Conservation (phyloP, 192 early-diverging fungal species). For the Coemansia sp. region DNA sequence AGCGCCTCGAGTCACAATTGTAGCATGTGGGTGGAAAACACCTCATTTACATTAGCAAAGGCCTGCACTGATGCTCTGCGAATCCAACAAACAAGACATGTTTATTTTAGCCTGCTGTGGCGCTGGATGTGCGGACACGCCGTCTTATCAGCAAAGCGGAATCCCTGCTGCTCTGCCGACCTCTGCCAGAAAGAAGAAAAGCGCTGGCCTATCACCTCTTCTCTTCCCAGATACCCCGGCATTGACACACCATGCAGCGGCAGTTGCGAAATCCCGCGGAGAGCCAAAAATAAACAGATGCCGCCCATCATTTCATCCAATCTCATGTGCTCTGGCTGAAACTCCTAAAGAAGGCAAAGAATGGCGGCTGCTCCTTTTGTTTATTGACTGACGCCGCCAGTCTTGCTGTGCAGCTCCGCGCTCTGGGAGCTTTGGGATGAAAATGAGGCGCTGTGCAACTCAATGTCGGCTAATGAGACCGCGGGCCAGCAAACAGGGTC, state of each 20-base stretch:
- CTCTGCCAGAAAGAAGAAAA: neutral
- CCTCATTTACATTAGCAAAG: neutral
- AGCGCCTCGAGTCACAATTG: neutral
- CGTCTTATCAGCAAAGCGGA: neutral
- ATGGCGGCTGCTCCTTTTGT: neutral
- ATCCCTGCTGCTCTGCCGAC: neutral
- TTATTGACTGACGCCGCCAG: neutral
- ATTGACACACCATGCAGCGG: conserved; percentile 3
- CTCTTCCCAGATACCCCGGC: neutral
- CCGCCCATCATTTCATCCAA: neutral
- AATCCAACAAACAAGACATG: neutral
- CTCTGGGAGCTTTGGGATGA: neutral
- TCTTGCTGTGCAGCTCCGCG: neutral
- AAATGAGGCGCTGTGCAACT: neutral
- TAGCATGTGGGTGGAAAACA: neutral
- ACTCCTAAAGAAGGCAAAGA: neutral
- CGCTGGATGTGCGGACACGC: neutral
- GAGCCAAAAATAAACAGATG: neutral
- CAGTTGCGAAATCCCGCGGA: conserved; percentile 5
- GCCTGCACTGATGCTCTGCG: neutral
- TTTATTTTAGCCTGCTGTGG: neutral
- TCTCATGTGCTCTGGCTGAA: neutral
- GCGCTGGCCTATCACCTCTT: neutral
- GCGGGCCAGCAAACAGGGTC: conserved; percentile 11
- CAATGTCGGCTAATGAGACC: neutral